Conservation (phyloP, 2,329 filamentous ascomycete genomes). For the Sarocladium kiliense region DNA sequence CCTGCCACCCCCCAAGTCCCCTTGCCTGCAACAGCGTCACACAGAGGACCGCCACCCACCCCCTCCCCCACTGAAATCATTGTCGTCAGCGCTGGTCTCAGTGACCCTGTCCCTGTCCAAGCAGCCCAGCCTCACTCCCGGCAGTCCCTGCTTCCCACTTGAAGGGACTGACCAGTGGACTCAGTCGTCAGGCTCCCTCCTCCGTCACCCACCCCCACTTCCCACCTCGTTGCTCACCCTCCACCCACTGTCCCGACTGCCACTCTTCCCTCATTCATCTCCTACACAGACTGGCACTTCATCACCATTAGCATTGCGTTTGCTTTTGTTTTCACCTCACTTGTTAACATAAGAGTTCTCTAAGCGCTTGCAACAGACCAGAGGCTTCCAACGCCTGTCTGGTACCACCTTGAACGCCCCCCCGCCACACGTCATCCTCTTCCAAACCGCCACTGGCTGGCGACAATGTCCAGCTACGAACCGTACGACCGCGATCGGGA, state of each 20-base stretch:
- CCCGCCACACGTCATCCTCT: slow-evolving; percentile 4
- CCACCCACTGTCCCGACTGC: slow-evolving; percentile 6
- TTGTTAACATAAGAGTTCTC: neutral
- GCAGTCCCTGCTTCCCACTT: neutral
- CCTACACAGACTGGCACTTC: neutral
- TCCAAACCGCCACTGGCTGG: neutral
- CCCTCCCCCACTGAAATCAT: neutral
- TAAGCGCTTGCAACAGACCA: neutral
- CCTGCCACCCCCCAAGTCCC: neutral
- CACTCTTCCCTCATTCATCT: slow-evolving; percentile 8
- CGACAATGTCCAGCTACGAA: slow-evolving; percentile 44
- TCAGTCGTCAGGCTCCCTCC: slow-evolving; percentile 6
- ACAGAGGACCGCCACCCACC: neutral
- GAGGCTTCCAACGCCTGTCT: neutral
- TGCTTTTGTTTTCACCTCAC: neutral
- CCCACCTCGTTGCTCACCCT: slow-evolving; percentile 6
- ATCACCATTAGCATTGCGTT: neutral
- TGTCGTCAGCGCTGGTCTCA: neutral
- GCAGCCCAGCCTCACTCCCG: neutral
- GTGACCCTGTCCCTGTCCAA: neutral
- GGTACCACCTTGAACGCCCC: neutral
- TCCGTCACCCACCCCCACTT: slow-evolving; percentile 5
- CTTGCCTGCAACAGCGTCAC: neutral
- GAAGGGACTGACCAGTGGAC: neutral
- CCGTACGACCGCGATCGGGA: slow-evolving; percentile 42